Evolutionary conservation across 2,329 filamentous ascomycete species (phyloP).

Genomic region (Curvularia eragrostidis): DNA sequence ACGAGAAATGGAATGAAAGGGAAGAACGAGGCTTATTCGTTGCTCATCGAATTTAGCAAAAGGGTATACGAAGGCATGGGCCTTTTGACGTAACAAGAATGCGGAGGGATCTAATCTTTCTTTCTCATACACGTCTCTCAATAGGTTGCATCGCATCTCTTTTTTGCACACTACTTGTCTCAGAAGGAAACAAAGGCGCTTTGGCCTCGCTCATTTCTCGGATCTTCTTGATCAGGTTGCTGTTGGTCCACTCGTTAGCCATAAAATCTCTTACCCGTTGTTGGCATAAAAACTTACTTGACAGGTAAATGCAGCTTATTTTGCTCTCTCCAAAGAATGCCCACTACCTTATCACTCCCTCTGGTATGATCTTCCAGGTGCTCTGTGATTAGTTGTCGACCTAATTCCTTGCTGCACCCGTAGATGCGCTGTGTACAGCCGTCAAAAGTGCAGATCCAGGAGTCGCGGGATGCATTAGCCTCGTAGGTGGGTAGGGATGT

Average conservation of each 20-base stretch:
- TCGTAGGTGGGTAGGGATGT: slow-evolving; percentile 45
- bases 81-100: background rate
- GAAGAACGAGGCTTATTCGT: background rate
- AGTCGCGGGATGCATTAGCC: slow-evolving; percentile 63
- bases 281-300: slow-evolving; percentile 33
- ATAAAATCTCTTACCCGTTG: too few species aligned
- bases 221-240: slow-evolving; percentile 56
- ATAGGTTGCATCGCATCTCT: slow-evolving; percentile 14
- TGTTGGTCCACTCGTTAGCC: slow-evolving; percentile 14
- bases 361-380: slow-evolving; percentile 69
- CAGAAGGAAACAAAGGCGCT: slow-evolving; percentile 35
- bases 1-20: background rate
- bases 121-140: slow-evolving; percentile 18
- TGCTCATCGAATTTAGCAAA: background rate
- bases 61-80: background rate
- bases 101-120: background rate
- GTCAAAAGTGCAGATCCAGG: slow-evolving; percentile 70
- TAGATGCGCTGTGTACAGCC: slow-evolving; percentile 70
- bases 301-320: slow-evolving; percentile 50
- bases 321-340: slow-evolving; percentile 63
- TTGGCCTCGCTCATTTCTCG: slow-evolving; percentile 50
- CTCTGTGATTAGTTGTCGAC: slow-evolving; percentile 63
- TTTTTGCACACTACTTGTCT: background rate
- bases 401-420: slow-evolving; percentile 63
- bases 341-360: slow-evolving; percentile 59